Conservation (phyloP, 805 yeast species). For the Lipomyces mesembrius region DNA sequence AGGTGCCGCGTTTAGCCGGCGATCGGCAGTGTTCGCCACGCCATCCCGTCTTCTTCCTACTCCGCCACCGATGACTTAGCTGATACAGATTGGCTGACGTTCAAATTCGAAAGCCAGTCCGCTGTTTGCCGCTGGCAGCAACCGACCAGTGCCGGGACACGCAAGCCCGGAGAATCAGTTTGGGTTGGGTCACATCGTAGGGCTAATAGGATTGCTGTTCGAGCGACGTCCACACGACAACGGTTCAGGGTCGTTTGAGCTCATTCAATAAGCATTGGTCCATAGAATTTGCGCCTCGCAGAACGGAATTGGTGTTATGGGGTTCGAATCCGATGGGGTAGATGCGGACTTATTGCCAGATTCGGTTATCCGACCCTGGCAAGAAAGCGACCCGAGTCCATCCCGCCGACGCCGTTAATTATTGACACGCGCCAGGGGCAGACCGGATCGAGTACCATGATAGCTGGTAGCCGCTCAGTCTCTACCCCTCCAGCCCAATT, state of each 20-base stretch:
- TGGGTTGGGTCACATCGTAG: too few relatives aligned
- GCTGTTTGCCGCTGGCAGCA: too few relatives aligned
- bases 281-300: background rate
- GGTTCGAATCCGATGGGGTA: background rate
- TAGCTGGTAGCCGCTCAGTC: too few relatives aligned
- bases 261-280: background rate
- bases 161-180: background rate
- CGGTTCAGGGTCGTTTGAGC: background rate
- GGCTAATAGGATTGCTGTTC: too few relatives aligned
- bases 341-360: conserved; percentile 3
- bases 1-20: background rate
- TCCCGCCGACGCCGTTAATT: background rate
- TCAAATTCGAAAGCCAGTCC: too few relatives aligned
- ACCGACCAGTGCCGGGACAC: too few relatives aligned
- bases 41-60: too few relatives aligned
- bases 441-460: background rate
- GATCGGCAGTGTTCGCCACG: too few relatives aligned
- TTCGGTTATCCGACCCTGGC: background rate
- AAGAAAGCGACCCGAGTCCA: too few relatives aligned
- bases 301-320: background rate
- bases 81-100: too few relatives aligned
- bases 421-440: background rate
- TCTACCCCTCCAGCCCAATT: too few relatives aligned
- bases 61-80: too few relatives aligned
- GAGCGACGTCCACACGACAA: background rate